Conservation (phyloP, 805 yeast genomes). For the Metschnikowia koreensis region DNA sequence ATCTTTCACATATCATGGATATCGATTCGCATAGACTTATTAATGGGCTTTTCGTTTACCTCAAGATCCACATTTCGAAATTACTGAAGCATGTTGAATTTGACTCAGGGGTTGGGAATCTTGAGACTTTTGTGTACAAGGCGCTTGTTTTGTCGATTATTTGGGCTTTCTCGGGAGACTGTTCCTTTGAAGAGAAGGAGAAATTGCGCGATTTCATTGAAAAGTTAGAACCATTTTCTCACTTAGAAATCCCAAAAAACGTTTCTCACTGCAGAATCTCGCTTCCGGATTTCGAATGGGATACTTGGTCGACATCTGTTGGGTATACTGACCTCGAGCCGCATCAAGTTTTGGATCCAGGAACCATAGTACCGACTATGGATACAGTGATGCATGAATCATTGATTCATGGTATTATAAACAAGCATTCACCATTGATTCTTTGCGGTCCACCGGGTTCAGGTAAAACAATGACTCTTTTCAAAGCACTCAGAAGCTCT, state of each 20-base stretch:
- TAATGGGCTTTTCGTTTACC: slow-evolving; percentile 38
- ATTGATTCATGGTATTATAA: slow-evolving; percentile 54
- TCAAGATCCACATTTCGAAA: slow-evolving; percentile 35
- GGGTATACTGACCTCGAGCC: slow-evolving; percentile 50
- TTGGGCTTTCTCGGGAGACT: slow-evolving; percentile 71
- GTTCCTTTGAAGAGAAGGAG: slow-evolving; percentile 37
- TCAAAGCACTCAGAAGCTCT: slow-evolving; percentile 61
- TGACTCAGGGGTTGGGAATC: slow-evolving; percentile 21
- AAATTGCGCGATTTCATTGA: slow-evolving; percentile 32
- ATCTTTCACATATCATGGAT: slow-evolving; percentile 52
- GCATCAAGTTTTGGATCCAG: slow-evolving; percentile 58
- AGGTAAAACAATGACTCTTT: slow-evolving; percentile 90
- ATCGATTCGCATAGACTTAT: slow-evolving; percentile 37
- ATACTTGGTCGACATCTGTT: slow-evolving; percentile 38
- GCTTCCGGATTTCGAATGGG: slow-evolving; percentile 49
- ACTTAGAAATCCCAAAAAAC: slow-evolving; percentile 10
- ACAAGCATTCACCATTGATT: slow-evolving; percentile 57
- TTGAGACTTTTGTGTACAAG: slow-evolving; percentile 29
- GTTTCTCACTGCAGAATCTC: slow-evolving; percentile 45
- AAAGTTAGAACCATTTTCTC: slow-evolving; percentile 17
- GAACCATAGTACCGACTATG: slow-evolving; percentile 69
- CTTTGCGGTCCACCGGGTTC: slow-evolving; percentile 97
- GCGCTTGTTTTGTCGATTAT: slow-evolving; percentile 38
- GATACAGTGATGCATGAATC: slow-evolving; percentile 73
- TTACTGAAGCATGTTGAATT: slow-evolving; percentile 10